Base-by-base conservation (phyloP, 2,329 filamentous ascomycete species). In the Neodidymelliopsis sp. region DNA sequence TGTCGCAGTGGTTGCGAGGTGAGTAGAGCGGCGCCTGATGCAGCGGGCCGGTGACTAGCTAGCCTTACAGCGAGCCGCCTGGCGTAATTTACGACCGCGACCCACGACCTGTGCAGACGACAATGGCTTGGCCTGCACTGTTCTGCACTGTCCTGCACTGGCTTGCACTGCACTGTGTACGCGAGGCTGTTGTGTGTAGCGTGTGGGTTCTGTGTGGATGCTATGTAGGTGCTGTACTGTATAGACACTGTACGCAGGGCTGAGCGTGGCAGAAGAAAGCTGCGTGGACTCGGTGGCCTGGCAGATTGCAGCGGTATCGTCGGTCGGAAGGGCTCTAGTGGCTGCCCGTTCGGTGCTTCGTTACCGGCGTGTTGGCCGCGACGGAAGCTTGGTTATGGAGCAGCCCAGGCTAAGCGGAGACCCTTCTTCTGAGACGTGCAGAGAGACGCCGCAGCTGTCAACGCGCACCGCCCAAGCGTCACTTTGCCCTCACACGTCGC, bases 1-100 rank as follows among this genome's bases (percentile, higher is more conserved):
- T 56, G 56, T 59, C 49, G 57, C 59, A 50, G 60, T 60, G 59
- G 65, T 40, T 48, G 60, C 50, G 54, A 38, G 24, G 24, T 31
- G 38, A 40, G 29, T 31, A 48, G 34, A 16, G 24, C 30, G 36
- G 35, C 48, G 48, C 46, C 31, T 50, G 47, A 24, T 39, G 35
- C 40, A 50, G 38, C 46, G 46, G 46, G 46, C 45, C 46, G 46
- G 28, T 22, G 38, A 42, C 48, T 51, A 51, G 37, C 48, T 51
- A 51, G 48, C 47, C 23, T 25, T 51, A 37, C 37, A 36, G 41
- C 37, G 39, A 49, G 46, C 38, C 39, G 39, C 43, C 16, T 28
- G 43, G 23, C 23, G 43, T 23, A 47, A 40, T 23, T 39, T 38
- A 35, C 43, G 18, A n/a, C n/a, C n/a, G n/a, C n/a, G n/a, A n/a